Base-by-base conservation (phyloP, 805 yeast species). In the Schizosaccharomyces osmophilus region DNA sequence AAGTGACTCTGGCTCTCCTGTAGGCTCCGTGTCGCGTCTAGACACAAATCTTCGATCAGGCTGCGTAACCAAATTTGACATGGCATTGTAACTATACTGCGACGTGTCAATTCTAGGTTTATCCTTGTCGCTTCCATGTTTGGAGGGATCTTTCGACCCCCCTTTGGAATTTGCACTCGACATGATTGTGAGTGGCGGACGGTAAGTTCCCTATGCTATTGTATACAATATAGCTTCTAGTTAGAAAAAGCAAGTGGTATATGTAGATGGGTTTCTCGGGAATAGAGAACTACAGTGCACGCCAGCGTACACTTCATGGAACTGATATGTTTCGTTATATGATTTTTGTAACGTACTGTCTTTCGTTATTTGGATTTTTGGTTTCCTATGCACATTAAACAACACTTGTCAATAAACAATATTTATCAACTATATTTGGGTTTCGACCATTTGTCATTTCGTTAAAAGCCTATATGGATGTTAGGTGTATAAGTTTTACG, bases 41-140 rank as follows among this genome's bases (percentile, higher is more conserved):
- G 78, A 77, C 60, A 79, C 69, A 48, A 80, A 72, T 60, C 82
- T 70, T 63, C 76, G 74, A 68, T 83, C 87, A 64, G 77, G 79
- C 64, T 77, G 73, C 36, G 82, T 75, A 64, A 86, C 90, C 73
- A 82, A 82, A 66, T 82, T 84, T 60, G 94, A 78, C 88, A 86
- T 83, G 68, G 80, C 85, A 58, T 45, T 62, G 61, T 59, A 59
- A 31, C 54, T 42, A 43, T 59, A 59, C 36, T 59, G 61, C 26
- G 61, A 59, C 36, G 19, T 22, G 36, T 43, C 61, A 43, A 42
- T 22, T 22, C 24, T 43, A n/a, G 61, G 51, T 19, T 57, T 57
- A 19, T 51, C 36, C 36, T 51, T 51, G n/a, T 17, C n/a, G 8
- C 19, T 24, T 22, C 57, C 57, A 51, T 51, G 57, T 51, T 29